Evolutionary conservation across 1,139 yeast genomes (phyloP).

Genomic region (Yamadazyma diospyri): DNA sequence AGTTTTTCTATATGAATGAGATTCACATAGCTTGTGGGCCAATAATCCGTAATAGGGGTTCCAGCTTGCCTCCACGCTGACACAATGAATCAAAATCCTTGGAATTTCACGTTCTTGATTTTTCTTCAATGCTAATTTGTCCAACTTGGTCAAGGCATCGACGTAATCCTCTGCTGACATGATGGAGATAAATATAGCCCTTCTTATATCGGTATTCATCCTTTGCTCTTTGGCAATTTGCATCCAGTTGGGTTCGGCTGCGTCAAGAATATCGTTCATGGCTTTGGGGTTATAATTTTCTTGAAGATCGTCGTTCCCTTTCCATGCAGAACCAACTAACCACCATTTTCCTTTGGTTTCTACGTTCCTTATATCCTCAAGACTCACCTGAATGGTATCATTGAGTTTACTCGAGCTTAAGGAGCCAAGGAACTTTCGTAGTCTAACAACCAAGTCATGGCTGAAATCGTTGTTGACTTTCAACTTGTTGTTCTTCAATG

Average conservation of each 20-base stretch:
- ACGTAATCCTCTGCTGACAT: constrained; percentile 93
- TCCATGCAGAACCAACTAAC: constrained; percentile 98
- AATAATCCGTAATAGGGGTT: constrained; percentile 89
- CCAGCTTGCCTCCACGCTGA: constrained; percentile 75
- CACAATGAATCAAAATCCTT: constrained; percentile 78
- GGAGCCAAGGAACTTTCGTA: constrained; percentile 66
- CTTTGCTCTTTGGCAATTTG: constrained; percentile 81
- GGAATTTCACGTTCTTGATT: constrained; percentile 91
- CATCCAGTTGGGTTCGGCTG: constrained; percentile 83
- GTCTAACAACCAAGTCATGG: constrained; percentile 49
- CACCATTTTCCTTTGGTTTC: constrained; percentile 95
- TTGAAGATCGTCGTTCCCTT: constrained; percentile 42
- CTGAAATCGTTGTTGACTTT: constrained; percentile 48
- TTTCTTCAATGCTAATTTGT: constrained; percentile 72
- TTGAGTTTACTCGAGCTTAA: constrained; percentile 41
- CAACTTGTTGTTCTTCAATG: constrained; percentile 80
- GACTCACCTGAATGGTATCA: constrained; percentile 82
- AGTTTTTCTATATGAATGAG: constrained; percentile 70
- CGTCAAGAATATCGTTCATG: constrained; percentile 56
- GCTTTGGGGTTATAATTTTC: constrained; percentile 27
- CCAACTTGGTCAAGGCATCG: constrained; percentile 81
- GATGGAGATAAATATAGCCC: constrained; percentile 88
- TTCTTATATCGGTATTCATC: constrained; percentile 92
- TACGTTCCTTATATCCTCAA: constrained; percentile 75
- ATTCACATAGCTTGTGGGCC: constrained; percentile 69